phyloP scores from a whole-genome alignment of 2,329 filamentous ascomycete genomes.

The Phoma herbarum region DNA sequence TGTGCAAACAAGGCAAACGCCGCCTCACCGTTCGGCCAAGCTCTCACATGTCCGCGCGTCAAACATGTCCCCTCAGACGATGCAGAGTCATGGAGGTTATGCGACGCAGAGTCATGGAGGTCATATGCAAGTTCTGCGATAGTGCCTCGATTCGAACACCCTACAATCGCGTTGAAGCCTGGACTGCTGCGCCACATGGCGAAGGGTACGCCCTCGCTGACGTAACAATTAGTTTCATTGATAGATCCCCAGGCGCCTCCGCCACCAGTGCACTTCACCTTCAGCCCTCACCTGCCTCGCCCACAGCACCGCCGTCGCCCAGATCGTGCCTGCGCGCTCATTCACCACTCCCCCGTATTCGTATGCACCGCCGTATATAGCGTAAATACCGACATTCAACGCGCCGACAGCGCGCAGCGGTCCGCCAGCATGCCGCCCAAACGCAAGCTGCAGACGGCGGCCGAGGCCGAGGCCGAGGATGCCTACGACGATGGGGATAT shows the following conservation, averaged over 20 bases:
- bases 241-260: conserved; percentile 15
- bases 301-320: conserved; percentile 3
- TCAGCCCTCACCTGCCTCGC: conserved; percentile 2
- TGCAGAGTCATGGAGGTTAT: neutral
- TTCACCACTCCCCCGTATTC: neutral
- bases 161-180: neutral
- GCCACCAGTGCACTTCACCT: conserved; percentile 8
- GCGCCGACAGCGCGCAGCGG: conserved; percentile 29
- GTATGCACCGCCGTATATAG: conserved; percentile 45
- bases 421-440: conserved; percentile 54
- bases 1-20: conserved; percentile 33
- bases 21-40: conserved; percentile 1
- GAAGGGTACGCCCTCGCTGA: conserved; percentile 8
- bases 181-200: neutral
- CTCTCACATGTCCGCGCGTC: conserved; percentile 7
- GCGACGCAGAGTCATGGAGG: no score
- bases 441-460: conserved; percentile 52
- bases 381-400: neutral
- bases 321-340: neutral
- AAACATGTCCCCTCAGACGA: neutral
- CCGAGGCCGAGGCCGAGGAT: conserved; percentile 56
- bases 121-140: no score
- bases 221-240: conserved; percentile 10
- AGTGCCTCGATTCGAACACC: no score
- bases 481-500: conserved; percentile 63